phyloP scores from a whole-genome alignment of 2,329 filamentous ascomycete species.

The Sclerotinia subarctica region DNA sequence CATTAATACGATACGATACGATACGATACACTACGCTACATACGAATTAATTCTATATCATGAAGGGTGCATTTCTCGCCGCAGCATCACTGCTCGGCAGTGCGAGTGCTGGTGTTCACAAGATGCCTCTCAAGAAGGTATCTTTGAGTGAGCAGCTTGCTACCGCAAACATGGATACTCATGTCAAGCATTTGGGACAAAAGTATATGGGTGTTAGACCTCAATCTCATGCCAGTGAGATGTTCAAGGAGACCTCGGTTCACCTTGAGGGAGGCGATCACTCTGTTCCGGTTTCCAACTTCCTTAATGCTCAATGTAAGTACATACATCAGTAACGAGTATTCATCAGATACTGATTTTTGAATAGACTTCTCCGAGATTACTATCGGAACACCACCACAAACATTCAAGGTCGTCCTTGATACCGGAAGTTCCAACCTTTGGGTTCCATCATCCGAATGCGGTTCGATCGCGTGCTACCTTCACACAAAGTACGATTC shows the following conservation, averaged over 20 bases:
- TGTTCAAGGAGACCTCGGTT: slow-evolving; percentile 74
- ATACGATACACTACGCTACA: slow-evolving; percentile 19
- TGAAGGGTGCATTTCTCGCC: slow-evolving; percentile 84
- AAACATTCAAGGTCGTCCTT: slow-evolving; percentile 96
- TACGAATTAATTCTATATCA: slow-evolving; percentile 44
- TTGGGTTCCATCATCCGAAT: slow-evolving; percentile 90
- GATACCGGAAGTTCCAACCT: slow-evolving; percentile 99
- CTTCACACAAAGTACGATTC: slow-evolving; percentile 97
- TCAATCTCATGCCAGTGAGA: slow-evolving; percentile 64
- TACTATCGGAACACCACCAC: slow-evolving; percentile 83
- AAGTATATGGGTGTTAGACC: slow-evolving; percentile 91
- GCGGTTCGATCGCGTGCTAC: slow-evolving; percentile 95
- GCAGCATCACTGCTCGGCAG: slow-evolving; percentile 72
- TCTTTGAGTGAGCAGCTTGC: slow-evolving; percentile 90
- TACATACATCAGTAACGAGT: not conserved
- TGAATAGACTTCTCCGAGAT: slow-evolving; percentile 94
- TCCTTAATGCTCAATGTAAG: slow-evolving; percentile 97
- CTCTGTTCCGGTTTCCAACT: slow-evolving; percentile 89
- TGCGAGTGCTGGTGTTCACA: slow-evolving; percentile 83
- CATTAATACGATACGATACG: not conserved
- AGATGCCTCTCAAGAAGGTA: slow-evolving; percentile 97
- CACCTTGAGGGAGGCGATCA: slow-evolving; percentile 62
- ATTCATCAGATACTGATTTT: slow-evolving; percentile 22
- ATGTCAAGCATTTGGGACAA: slow-evolving; percentile 80
- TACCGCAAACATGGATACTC: slow-evolving; percentile 73